Evolutionary conservation across 2,329 filamentous ascomycete species (phyloP), one percentile per base, ranked within the genome.

Genomic region (Paecilomyces sp.): DNA sequence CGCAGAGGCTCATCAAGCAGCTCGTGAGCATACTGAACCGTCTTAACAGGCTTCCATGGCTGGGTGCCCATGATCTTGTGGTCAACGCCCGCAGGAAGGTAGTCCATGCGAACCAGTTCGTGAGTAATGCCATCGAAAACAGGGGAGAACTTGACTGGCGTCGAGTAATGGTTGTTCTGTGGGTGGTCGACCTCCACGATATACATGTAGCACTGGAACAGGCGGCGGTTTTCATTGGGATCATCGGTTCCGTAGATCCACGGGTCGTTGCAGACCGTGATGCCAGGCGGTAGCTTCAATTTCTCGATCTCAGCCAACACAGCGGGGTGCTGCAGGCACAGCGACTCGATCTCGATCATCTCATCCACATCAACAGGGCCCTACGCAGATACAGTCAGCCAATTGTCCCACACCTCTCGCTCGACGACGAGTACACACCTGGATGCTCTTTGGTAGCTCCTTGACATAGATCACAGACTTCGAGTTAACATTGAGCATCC

Each of bases 61-160:
- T 79, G 75, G 0, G 83, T 77, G 2, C 82, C 79, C 61, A 82
- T 82, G 61, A 81, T 77, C 5, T 80, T 83, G 58, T 83, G 80
- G 69, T 89, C 87, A 4, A 77, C 80, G 1, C 88, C 88, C 2
- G 86, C 89, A 1, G 88, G 88, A 3, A 91, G 72, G 59, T 84
- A 79, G 67, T 91, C 88, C 63, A 91, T 88, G 11, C 88, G 83
- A 54, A 88, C 80, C 41, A 91, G 80, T 67, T 87, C 84, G 75
- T 84, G 82, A 1, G 80, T 85, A 50, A 81, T 80, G 0, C 82
- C 82, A 67, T 86, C 85, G 51, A 91, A 77, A 22, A 75, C 72
- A 0, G 73, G 73, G 0, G 72, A 75, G 59, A 75, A 75, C 57
- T 69, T 70, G 66, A 71, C 72, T 3, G 73, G 73, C 3, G 68